Conservation (phyloP, 176 grass and related monocot species). For the Cenchrus fungigraminus region DNA sequence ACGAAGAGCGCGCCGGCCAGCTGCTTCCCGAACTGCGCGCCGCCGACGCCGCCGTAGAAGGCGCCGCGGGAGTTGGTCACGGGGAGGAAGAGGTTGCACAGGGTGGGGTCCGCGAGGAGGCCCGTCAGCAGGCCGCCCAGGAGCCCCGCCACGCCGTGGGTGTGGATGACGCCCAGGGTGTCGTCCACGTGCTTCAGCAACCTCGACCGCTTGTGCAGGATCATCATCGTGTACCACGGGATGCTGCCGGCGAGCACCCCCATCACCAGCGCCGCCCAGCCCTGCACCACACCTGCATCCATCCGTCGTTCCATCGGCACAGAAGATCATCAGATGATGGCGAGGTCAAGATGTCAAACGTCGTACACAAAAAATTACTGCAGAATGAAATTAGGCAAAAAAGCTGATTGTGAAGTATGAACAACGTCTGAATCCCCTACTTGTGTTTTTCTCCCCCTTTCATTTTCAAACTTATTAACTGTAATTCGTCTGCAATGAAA, state of each 20-base stretch:
- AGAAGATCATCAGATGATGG: not conserved
- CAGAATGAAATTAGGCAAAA: not conserved
- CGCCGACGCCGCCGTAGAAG: slow-evolving; percentile 60
- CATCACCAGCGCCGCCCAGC: slow-evolving; percentile 78
- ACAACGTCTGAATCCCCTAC: not conserved
- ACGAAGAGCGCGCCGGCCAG: slow-evolving; percentile 61
- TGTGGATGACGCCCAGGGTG: slow-evolving; percentile 80
- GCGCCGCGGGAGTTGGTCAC: slow-evolving; percentile 55
- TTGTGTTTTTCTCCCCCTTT: not conserved
- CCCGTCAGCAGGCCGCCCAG: slow-evolving; percentile 60
- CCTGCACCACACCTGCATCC: slow-evolving; percentile 63
- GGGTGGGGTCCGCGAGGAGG: slow-evolving; percentile 53
- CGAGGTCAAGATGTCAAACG: too few relatives aligned
- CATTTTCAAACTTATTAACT: not conserved
- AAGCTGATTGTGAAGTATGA: not conserved
- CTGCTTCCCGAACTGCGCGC: slow-evolving; percentile 60
- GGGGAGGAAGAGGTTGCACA: slow-evolving; percentile 66
- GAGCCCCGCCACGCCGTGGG: slow-evolving; percentile 65
- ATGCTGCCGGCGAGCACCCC: slow-evolving; percentile 65
- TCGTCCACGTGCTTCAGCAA: slow-evolving; percentile 61
- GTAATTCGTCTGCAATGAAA: not conserved
- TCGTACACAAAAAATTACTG: not conserved
- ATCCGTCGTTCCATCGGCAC: not conserved
- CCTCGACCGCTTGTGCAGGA: slow-evolving; percentile 62
- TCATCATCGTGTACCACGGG: slow-evolving; percentile 88